Evolutionary conservation across 345 rosid species (phyloP).

Genomic region (Diplotaxis tenuifolia): DNA sequence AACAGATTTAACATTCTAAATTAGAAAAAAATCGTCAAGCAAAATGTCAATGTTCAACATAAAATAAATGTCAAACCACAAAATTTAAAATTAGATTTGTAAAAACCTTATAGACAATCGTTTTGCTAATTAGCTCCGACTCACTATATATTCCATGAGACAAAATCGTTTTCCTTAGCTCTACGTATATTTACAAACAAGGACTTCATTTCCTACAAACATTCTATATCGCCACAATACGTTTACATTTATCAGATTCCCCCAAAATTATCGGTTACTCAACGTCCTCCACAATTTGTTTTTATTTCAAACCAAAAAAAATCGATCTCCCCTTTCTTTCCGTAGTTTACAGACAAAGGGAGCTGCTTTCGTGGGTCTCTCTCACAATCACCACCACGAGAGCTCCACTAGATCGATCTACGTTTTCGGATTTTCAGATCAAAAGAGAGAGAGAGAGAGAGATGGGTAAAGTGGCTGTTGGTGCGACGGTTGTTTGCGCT

Average conservation of each 20-base stretch:
- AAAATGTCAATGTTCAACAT: background rate
- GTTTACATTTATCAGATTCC: background rate
- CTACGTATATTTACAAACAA: background rate
- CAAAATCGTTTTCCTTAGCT: background rate
- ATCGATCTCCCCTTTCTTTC: background rate
- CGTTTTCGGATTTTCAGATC: slow-evolving; percentile 14
- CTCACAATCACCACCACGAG: background rate
- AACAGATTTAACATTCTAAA: background rate
- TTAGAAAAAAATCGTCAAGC: background rate
- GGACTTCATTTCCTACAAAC: background rate
- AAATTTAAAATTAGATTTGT: background rate
- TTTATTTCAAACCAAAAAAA: slow-evolving; percentile 3
- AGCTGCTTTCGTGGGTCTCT: slow-evolving; percentile 28
- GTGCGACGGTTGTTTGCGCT: slow-evolving; percentile 51
- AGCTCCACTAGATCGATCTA: slow-evolving; percentile 25
- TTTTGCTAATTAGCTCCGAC: background rate
- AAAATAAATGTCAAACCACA: background rate
- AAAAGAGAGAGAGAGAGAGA: too few species aligned
- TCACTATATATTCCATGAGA: background rate
- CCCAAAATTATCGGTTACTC: background rate
- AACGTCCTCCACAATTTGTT: slow-evolving; percentile 17
- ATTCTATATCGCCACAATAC: background rate
- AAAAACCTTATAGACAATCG: background rate
- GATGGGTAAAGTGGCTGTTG: slow-evolving; percentile 51
- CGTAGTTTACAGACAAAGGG: slow-evolving; percentile 30